Base-by-base conservation (phyloP, 179 eudicot genomes). In the Silene coronaria region DNA sequence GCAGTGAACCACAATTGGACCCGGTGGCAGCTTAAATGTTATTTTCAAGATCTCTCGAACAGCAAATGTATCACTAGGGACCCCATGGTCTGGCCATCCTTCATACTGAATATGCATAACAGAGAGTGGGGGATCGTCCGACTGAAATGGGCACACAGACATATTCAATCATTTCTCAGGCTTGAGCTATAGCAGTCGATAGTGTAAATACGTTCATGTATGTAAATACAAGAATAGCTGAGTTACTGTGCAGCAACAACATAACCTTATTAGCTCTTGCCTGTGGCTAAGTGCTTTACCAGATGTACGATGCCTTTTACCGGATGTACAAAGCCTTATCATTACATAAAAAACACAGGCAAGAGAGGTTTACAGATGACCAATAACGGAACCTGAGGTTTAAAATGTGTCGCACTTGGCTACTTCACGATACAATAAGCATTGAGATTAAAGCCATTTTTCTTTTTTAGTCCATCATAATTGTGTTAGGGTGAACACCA, bases 41-140 rank as follows among this genome's bases (percentile, higher is more conserved):
- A 88, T 86, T 79, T 78, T 86, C 45, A 89, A 80, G 80, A 92
- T 92, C 79, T 92, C 96, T 58, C 93, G 91, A 75, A 95, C 97
- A 79, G 97, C 93, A 76, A 79, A 19, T 32, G 97, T 86, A 76
- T 89, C 87, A 42, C 60, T 73, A 19, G 99, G 97, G 85, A 89
- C 97, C 75, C 97, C 97, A 80, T 88, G 91, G 83, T 95, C 97
- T 13, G 97, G 99, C 99, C 99, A 95, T 78, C 89, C 97, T 72
- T 91, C 93, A 82, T 95, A 92, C 76, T 90, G 97, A 80, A 95
- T 88, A 75, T 95, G 99, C 82, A 95, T 79, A 75, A 92, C 95
- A 71, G 88, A 84, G 55, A 88, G 76, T 2, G 97, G 95, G 46
- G 91, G 93, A 76, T 86, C 93, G 65, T 91, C 88, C 45, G 96